Evolutionary conservation across 768 basidiomycete genomes (phyloP), one percentile per base, ranked within the genome.

Genomic region (Clavulina sp.): DNA sequence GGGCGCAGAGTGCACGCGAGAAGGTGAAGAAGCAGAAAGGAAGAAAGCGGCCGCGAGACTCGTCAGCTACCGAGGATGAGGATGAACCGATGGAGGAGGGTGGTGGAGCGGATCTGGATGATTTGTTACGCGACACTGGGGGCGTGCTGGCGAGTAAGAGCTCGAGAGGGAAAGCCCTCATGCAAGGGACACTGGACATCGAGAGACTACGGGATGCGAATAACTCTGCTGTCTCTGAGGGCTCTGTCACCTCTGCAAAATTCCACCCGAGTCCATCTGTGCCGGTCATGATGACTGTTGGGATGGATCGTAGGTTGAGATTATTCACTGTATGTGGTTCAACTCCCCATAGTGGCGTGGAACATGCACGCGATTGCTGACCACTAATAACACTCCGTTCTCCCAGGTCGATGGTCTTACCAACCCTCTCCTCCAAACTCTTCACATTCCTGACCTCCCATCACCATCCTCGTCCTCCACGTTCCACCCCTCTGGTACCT

Each of bases 201-300:
- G 82, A 89, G 60, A 75, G 92, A 29, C 69, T 96, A 41, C 76
- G 89, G 29, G 91, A 99, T 63, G 92, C 85, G 4, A 97, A 97
- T 61, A 77, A 88, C 55, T 74, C 80, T 21, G 78, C 79, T 2
- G 70, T 75, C 51, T 73, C 78, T 4, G 71, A 77, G 57, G 84
- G 84, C 4, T 80, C 80, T 52, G 73, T 92, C 34, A 81, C 78
- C 60, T 74, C 77, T n/a, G 67, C 91, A 0, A 72, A 78, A 46
- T 99, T 96, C 65, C 92, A 99, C 64, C 92, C 91, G 1, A 83
- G 78, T 48, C 74, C 80, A 18, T 71, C 78, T 34, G 76, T 91
- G 4, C 82, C 88, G 2, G 78, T 97, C 7, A 68, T 97, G 3
- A 76, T 86, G 54, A 84, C 87, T 5, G 84, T 85, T 0, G 84